Base-by-base conservation (phyloP, 2,329 filamentous ascomycete species). In the Trichoderma brevicompactum region DNA sequence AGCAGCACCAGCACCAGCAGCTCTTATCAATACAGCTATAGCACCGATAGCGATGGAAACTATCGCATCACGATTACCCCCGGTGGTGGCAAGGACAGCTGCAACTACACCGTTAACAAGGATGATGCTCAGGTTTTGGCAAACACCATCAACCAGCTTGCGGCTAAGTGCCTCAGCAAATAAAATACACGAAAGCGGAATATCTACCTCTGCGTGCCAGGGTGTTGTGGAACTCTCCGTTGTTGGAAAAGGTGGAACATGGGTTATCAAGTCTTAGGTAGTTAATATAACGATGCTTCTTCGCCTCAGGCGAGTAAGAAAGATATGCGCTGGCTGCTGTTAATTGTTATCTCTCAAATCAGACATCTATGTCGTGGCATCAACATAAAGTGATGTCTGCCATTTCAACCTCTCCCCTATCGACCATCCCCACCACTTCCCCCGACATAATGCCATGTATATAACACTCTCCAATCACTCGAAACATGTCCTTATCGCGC, bases 61-160 rank as follows among this genome's bases (percentile, higher is more conserved):
- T 53, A 52, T n/a, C 46, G n/a, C 48, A 62, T 62, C 23, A 15
- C 43, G 15, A 62, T 62, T 38, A 23, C 10, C 13, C 46, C 46
- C 17, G 36, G 59, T 17, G 59, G 59, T 15, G 28, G 15, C 46
- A 62, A 62, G 38, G 5, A 44, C 5, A 48, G 9, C 19, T 62
- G 59, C 48, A 62, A 13, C 23, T 62, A 62, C 17, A 44, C 36
- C 6, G 38, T 62, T 13, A 2, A 15, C 10, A 40, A 36, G 36
- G 15, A 44, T n/a, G 32, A 49, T 28, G 59, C 38, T 1, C 10
- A 17, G 15, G 36, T 34, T 41, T 49, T 62, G 23, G 46, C 59
- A 9, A 53, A 32, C 19, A 44, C 40, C 19, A 62, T 62, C 59
- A 62, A 38, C n/a, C 36, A 44, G 13, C 59, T 62, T 62, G 59